A percentile compares a stretch with the other conserved stretches of the same genome.
Evolutionary conservation across 2,329 filamentous ascomycete genomes (phyloP).

Genomic region (Beauveria scarabaeidicola): DNA sequence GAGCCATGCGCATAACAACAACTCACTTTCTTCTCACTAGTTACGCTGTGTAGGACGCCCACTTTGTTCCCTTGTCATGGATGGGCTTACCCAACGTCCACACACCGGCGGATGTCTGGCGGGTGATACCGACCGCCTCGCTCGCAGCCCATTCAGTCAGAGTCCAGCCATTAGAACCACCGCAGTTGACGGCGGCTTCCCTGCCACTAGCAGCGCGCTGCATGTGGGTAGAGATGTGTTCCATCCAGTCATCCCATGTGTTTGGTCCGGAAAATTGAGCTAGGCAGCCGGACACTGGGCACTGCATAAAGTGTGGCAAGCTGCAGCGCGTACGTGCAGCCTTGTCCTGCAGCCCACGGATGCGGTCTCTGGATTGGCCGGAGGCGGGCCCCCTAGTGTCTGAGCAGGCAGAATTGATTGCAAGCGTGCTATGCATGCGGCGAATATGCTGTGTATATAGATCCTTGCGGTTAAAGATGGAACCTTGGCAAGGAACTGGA

Average conservation of each 20-base stretch:
- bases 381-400: not conserved
- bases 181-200: constrained; percentile 27
- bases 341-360: constrained; percentile 47
- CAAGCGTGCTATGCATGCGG: constrained; percentile 65
- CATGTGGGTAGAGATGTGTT: constrained; percentile 76
- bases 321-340: constrained; percentile 53
- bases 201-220: constrained; percentile 37
- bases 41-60: not conserved
- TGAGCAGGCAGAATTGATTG: constrained; percentile 2
- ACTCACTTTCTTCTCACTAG: not conserved
- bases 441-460: constrained; percentile 82
- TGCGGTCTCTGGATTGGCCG: constrained; percentile 40
- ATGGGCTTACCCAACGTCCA: not conserved
- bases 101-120: not conserved
- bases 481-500: constrained; percentile 39
- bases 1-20: no score
- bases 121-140: constrained; percentile 29
- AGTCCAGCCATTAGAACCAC: constrained; percentile 27
- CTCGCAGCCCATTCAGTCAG: constrained; percentile 32
- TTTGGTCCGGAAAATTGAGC: constrained; percentile 49
- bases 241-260: constrained; percentile 76
- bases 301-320: constrained; percentile 51
- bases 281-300: constrained; percentile 54
- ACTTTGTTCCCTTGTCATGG: not conserved
- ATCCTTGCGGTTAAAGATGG: constrained; percentile 80